phyloP scores from a whole-genome alignment of 129 eudicot species.

The Chrysanthemum lavandulifolium region DNA sequence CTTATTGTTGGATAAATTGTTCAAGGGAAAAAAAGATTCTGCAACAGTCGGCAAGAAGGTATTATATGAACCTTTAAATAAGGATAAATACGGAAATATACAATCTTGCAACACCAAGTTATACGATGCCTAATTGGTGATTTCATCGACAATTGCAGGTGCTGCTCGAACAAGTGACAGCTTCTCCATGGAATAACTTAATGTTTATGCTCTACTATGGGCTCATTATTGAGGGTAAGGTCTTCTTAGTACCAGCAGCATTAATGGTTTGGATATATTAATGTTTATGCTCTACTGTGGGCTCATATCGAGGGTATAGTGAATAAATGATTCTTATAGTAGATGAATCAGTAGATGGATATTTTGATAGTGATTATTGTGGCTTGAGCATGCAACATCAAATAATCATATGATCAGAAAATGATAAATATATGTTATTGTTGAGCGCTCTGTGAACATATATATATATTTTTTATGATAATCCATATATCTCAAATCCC shows the following conservation, averaged over 20 bases:
- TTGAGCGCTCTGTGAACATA: no score
- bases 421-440: not conserved
- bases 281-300: not conserved
- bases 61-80: conserved; percentile 12
- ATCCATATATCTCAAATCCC: not conserved
- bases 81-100: not conserved
- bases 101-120: conserved; percentile 1
- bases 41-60: conserved; percentile 93
- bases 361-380: not conserved
- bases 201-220: conserved; percentile 93
- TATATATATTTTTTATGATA: no score
- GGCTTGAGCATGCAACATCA: not conserved
- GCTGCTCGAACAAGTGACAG: conserved; percentile 78
- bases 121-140: not conserved
- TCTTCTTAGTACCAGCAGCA: not conserved
- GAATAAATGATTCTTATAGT: not conserved
- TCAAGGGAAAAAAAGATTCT: conserved; percentile 85
- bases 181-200: conserved; percentile 86
- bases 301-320: not conserved
- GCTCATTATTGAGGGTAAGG: conserved; percentile 78
- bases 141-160: conserved; percentile 56
- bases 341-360: not conserved
- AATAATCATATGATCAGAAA: not conserved
- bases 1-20: conserved; percentile 70
- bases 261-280: not conserved